phyloP scores from a whole-genome alignment of 495 filamentous ascomycete species.

The Symbiotaphrina buchneri region DNA sequence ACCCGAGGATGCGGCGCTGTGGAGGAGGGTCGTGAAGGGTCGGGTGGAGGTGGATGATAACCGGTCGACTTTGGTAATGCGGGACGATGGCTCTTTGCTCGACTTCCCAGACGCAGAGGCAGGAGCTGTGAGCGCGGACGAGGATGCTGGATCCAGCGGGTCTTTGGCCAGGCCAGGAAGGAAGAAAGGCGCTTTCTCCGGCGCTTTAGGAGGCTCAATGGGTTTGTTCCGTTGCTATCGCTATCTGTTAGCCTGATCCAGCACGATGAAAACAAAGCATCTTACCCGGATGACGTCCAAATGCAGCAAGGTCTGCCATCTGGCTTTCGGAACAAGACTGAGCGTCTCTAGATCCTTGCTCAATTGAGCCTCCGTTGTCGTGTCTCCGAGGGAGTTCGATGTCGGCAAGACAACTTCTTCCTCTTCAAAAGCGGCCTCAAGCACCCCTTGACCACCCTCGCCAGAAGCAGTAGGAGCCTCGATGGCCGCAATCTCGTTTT shows the following conservation, averaged over 20 bases:
- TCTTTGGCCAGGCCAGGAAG: constrained; percentile 50
- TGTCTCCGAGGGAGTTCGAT: constrained; percentile 18
- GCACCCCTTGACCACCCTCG: constrained; percentile 46
- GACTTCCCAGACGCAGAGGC: neutral
- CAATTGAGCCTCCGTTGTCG: constrained; percentile 45
- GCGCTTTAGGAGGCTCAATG: constrained; percentile 69
- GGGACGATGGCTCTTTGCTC: no score
- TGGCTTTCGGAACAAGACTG: constrained; percentile 65
- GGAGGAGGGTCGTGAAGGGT: constrained; percentile 38
- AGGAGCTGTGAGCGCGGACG: neutral
- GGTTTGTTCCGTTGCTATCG: constrained; percentile 68
- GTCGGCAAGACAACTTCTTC: constrained; percentile 21
- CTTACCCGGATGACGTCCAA: constrained; percentile 62
- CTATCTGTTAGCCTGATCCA: constrained; percentile 4
- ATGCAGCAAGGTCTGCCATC: constrained; percentile 85
- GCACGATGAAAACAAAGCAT: neutral
- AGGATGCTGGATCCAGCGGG: constrained; percentile 3
- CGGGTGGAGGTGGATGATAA: no score
- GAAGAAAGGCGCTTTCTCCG: constrained; percentile 94
- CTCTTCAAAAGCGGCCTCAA: constrained; percentile 47
- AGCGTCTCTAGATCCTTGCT: constrained; percentile 63
- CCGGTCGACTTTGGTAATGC: no score
- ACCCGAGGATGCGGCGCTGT: constrained; percentile 17
- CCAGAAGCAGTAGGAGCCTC: constrained; percentile 54
- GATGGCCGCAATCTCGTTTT: constrained; percentile 41